These are phyloP conservation scores for Clonostachys rosea DNA, from an alignment of 2,329 filamentous ascomycete species.

Conservation along the genomic window DNA sequence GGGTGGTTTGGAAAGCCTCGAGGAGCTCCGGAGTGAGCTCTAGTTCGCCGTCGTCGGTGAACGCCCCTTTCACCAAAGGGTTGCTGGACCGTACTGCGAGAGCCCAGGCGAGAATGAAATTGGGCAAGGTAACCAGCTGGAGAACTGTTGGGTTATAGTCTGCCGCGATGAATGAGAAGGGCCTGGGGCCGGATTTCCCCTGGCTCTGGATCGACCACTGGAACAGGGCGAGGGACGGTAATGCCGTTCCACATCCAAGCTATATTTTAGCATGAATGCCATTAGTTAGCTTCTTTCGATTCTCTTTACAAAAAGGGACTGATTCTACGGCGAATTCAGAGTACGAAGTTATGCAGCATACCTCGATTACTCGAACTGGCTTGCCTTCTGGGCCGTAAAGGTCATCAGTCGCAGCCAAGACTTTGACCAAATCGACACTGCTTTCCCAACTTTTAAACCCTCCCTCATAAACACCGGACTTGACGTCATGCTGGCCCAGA, in stretches of 20 bases:
- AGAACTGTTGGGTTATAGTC: conserved; percentile 80
- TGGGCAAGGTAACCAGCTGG: conserved; percentile 74
- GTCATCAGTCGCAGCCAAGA: conserved; percentile 42
- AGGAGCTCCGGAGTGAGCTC: conserved; percentile 57
- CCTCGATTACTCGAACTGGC: conserved; percentile 47
- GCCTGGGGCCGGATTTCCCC: conserved; percentile 6
- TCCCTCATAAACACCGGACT: conserved; percentile 78
- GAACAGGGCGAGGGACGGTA: conserved; percentile 69
- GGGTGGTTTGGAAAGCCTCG: conserved; percentile 49
- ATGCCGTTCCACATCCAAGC: conserved; percentile 75
- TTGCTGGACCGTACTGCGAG: conserved; percentile 30
- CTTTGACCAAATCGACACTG: conserved; percentile 72
- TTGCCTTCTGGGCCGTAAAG: conserved; percentile 16
- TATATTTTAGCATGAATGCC: conserved; percentile 20
- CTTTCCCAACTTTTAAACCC: conserved; percentile 91
- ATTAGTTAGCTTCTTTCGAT: not conserved
- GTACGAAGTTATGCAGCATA: conserved; percentile 22
- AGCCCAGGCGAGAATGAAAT: conserved; percentile 69
- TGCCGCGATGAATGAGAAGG: conserved; percentile 60
- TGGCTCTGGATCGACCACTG: conserved; percentile 41
- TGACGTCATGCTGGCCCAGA: conserved; percentile 68
- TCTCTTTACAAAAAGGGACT: not conserved
- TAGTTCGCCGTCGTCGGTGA: conserved; percentile 51
- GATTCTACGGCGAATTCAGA: not conserved
- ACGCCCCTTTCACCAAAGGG: conserved; percentile 33